Base-by-base conservation (phyloP, 495 filamentous ascomycete genomes). In the Aspergillus kassunensis region DNA sequence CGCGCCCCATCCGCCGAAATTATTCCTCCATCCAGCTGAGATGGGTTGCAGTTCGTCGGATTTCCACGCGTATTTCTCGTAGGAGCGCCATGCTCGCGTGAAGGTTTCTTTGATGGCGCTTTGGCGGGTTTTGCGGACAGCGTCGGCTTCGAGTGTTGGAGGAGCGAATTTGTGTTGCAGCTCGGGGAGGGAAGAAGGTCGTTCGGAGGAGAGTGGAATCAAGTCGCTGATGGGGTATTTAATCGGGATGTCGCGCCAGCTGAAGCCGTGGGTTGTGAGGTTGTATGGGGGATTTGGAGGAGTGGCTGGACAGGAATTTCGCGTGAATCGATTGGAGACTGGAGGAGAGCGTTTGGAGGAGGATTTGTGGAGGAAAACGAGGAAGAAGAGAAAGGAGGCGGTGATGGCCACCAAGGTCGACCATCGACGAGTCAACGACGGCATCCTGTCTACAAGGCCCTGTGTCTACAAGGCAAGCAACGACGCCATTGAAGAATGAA, bases 1-100 rank as follows among this genome's bases (percentile, higher is more conserved):
- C 2, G 88, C 86, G 23, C 84, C 86, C 90, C 90, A 95, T 16
- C 86, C 87, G 55, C 84, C 88, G 57, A 93, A 91, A 1, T 80
- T 82, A 60, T 93, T 72, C 68, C 67, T 20, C 63, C 58, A 75
- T n/a, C 59, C 57, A 4, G 74, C 80, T 0, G 76, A 76, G 1
- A 89, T 49, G 1, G 88, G 88, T 39, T 64, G 67, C 9, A 90
- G 67, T 49, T 88, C 86, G 56, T 91, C 88, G 34, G 79, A 74
- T 49, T 72, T 58, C 87, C 87, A 90, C 1, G 87, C 88, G 57
- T 82, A 62, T 13, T 73, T 57, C 45, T 75, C 79, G 59, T 91
- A 90, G 21, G 78, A 77, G 3, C 68, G 62, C 86, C 87, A 91
- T 44, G 76, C 76, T 43, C 78, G 75, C n/a, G 64, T 23, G 56